Evolutionary conservation across 345 rosid genomes (phyloP).

Genomic region (Ceriops zippeliana): DNA sequence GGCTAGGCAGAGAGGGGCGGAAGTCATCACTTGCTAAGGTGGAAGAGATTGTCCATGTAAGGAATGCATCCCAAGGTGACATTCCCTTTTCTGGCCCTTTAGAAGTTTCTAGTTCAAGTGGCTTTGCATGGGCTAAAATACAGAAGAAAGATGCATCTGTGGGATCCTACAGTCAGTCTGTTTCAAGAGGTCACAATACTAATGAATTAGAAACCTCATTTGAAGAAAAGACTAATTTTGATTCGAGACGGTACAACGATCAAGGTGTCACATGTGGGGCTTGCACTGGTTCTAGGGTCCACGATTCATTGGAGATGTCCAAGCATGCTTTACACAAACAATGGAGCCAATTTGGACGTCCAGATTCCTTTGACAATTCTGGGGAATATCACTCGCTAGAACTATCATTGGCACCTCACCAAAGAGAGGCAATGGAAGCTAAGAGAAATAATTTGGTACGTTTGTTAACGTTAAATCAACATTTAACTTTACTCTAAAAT

Average conservation of each 20-base stretch:
- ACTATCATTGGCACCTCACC: constrained; percentile 64
- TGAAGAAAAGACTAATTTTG: constrained; percentile 40
- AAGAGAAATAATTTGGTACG: constrained; percentile 69
- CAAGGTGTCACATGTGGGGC: constrained; percentile 30
- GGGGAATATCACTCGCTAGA: constrained; percentile 90
- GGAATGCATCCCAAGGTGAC: constrained; percentile 86
- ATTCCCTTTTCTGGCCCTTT: constrained; percentile 85
- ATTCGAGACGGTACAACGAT: constrained; percentile 40
- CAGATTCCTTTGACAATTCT: constrained; percentile 80
- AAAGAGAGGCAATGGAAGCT: constrained; percentile 57
- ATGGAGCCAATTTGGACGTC: constrained; percentile 78
- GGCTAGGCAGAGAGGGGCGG: constrained; percentile 39
- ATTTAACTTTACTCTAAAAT: constrained; percentile 17
- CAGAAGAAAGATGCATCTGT: constrained; percentile 54
- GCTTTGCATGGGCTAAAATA: constrained; percentile 94
- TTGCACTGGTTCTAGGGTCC: constrained; percentile 48
- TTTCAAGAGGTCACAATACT: constrained; percentile 52
- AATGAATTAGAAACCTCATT: constrained; percentile 48
- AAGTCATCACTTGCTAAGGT: constrained; percentile 43
- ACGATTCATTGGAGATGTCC: constrained; percentile 47
- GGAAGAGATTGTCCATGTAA: constrained; percentile 62
- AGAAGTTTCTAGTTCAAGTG: constrained; percentile 77
- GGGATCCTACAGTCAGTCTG: constrained; percentile 55
- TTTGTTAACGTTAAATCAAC: constrained; percentile 29
- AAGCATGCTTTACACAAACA: constrained; percentile 60